phyloP scores from a whole-genome alignment of 2,329 filamentous ascomycete genomes.

The Byssoonygena ceratinophila region DNA sequence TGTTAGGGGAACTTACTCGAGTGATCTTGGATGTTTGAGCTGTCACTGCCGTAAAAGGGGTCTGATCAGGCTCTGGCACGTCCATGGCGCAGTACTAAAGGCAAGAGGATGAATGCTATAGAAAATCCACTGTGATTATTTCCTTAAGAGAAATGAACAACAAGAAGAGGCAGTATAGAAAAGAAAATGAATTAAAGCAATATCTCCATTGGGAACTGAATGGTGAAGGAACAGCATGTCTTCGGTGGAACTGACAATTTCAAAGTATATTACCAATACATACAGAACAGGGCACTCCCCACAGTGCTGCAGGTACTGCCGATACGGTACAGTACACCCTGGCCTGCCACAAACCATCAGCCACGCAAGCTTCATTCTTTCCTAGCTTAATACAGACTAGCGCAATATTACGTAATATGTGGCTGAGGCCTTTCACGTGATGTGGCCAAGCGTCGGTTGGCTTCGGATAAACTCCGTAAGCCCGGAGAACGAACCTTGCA shows the following conservation, averaged over 20 bases:
- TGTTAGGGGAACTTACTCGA: constrained; percentile 28
- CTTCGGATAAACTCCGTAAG: constrained; percentile 18
- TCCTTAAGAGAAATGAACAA: not conserved
- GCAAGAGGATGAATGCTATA: not conserved
- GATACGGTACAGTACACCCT: not conserved
- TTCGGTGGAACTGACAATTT: constrained; percentile 2
- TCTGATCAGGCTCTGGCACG: constrained; percentile 73
- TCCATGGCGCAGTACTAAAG: constrained; percentile 52
- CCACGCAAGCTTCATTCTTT: not conserved
- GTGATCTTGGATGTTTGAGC: constrained; percentile 56
- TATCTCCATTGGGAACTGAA: not conserved
- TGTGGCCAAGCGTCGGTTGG: constrained; percentile 19
- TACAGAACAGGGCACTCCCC: not conserved
- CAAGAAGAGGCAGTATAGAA: not conserved
- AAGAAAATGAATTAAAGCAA: not conserved
- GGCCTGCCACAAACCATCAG: not conserved
- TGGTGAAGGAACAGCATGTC: not conserved
- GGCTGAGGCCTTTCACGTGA: constrained; percentile 7
- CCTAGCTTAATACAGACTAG: not conserved
- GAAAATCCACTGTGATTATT: not conserved
- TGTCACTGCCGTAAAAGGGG: constrained; percentile 81
- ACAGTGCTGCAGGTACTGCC: too few relatives aligned
- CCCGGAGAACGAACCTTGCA: not conserved
- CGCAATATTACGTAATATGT: not conserved
- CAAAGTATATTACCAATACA: not conserved